Conservation (phyloP, 2,329 filamentous ascomycete genomes). For the Aspergillus puulaauensis region DNA sequence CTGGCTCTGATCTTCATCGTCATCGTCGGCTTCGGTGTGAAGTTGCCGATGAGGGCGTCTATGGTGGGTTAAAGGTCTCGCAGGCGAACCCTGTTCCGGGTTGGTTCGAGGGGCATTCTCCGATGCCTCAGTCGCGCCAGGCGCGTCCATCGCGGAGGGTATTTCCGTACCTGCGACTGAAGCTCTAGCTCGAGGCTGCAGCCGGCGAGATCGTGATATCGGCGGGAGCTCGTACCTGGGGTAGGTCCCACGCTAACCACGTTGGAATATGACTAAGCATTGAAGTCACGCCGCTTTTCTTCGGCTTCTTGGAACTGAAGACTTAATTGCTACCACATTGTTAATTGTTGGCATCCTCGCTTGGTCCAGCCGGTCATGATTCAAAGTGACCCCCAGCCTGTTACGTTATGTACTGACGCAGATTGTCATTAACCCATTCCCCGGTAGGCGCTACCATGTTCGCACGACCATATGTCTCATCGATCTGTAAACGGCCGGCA, state of each 20-base stretch:
- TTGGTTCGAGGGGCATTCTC: conserved; percentile 22
- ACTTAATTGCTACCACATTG: background rate
- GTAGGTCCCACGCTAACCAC: conserved; percentile 8
- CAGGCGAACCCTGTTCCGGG: conserved; percentile 18
- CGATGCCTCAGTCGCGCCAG: conserved; percentile 31
- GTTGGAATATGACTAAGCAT: conserved; percentile 12
- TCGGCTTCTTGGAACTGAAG: background rate
- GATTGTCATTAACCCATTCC: background rate
- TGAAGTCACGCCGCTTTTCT: conserved; percentile 2
- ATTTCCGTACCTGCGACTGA: conserved; percentile 24
- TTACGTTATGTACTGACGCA: conserved; percentile 1
- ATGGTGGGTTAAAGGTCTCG: conserved; percentile 2
- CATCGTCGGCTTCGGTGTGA: conserved; percentile 9
- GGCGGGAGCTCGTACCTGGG: conserved; percentile 14
- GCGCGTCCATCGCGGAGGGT: conserved; percentile 39
- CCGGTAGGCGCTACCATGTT: conserved; percentile 35
- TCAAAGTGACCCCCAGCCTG: background rate
- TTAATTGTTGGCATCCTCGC: background rate
- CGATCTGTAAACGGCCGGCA: conserved; percentile 31
- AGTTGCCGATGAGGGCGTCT: conserved; percentile 3
- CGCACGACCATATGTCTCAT: conserved; percentile 30
- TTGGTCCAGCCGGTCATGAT: background rate
- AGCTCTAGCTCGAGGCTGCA: conserved; percentile 14
- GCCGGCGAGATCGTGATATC: conserved; percentile 13
- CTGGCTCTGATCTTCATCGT: conserved; percentile 19